A percentile compares a stretch with the other conserved stretches of the same genome.
Evolutionary conservation across 164 flowering plant species (phyloP).

Genomic region (Akebia trifoliata): DNA sequence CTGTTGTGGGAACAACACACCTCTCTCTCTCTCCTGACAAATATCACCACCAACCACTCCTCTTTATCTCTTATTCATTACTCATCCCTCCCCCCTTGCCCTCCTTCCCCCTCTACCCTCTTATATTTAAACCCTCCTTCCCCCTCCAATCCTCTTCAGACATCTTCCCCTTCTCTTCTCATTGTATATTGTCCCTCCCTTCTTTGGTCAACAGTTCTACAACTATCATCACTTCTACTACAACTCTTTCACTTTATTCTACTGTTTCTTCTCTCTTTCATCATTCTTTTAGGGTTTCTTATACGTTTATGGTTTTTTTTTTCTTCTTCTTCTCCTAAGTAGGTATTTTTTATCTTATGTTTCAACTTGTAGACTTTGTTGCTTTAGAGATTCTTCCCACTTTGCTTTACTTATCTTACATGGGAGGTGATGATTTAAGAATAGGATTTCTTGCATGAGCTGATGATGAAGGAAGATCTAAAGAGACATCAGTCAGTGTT

Average conservation of each 20-base stretch:
- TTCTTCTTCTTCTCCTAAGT: slow-evolving; percentile 14
- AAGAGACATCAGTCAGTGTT: slow-evolving; percentile 39
- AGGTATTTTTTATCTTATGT: slow-evolving; percentile 17
- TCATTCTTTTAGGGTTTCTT: not conserved
- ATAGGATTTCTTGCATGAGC: slow-evolving; percentile 28
- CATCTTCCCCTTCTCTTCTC: slow-evolving; percentile 1
- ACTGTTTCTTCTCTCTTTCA: not conserved
- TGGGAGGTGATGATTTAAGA: slow-evolving; percentile 18
- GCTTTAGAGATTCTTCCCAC: slow-evolving; percentile 9
- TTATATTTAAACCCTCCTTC: slow-evolving; percentile 15
- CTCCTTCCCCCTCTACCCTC: slow-evolving; percentile 1
- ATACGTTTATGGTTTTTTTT: not conserved
- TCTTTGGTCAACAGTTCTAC: not conserved
- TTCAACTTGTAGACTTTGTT: slow-evolving; percentile 5
- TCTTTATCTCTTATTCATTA: slow-evolving; percentile 20
- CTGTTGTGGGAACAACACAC: slow-evolving; percentile 35
- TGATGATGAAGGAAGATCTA: slow-evolving; percentile 15
- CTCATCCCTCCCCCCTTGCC: slow-evolving; percentile 9
- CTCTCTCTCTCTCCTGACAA: slow-evolving; percentile 22
- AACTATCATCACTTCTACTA: not conserved
- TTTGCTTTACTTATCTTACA: slow-evolving; percentile 13
- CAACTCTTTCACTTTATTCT: not conserved
- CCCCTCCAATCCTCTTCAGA: slow-evolving; percentile 10
- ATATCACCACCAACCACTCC: slow-evolving; percentile 30
- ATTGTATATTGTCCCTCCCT: slow-evolving; percentile 4